These are phyloP conservation scores for Aureobasidium sp. DNA, from an alignment of 2,329 filamentous ascomycete genomes.

Conservation along the genomic window DNA sequence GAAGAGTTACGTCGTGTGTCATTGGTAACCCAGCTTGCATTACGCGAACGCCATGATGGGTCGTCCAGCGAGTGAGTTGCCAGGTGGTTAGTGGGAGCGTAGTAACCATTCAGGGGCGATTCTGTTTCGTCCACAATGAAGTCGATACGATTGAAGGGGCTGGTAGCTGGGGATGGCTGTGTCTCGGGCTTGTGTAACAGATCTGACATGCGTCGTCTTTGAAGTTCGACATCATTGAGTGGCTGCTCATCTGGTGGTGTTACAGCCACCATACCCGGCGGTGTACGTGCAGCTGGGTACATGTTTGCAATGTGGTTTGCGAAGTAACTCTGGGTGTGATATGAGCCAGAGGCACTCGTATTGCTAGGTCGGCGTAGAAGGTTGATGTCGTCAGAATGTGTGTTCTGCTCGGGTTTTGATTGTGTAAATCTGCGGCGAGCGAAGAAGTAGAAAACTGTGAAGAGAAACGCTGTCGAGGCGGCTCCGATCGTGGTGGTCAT, in stretches of 20 bases:
- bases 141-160: slow-evolving; percentile 14
- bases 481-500: slow-evolving; percentile 35
- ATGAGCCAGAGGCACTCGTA: slow-evolving; percentile 12
- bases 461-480: slow-evolving; percentile 32
- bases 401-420: slow-evolving; percentile 21
- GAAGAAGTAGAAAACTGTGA: slow-evolving; percentile 33
- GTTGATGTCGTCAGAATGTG: slow-evolving; percentile 13
- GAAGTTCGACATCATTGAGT: slow-evolving; percentile 41
- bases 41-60: not conserved
- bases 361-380: slow-evolving; percentile 12
- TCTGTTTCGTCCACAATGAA: slow-evolving; percentile 12
- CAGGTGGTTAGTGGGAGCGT: not conserved
- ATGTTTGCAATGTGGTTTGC: slow-evolving; percentile 38
- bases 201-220: slow-evolving; percentile 43
- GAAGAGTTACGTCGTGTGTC: not conserved
- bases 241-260: slow-evolving; percentile 20
- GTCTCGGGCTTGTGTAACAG: slow-evolving; percentile 26
- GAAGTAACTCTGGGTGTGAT: slow-evolving; percentile 33
- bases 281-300: slow-evolving; percentile 30
- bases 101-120: slow-evolving; percentile 6
- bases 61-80: not conserved
- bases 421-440: slow-evolving; percentile 25
- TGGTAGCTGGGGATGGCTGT: not conserved
- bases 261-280: slow-evolving; percentile 13
- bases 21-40: not conserved